phyloP scores from a whole-genome alignment of 345 rosid species.

The Triadica sebifera region DNA sequence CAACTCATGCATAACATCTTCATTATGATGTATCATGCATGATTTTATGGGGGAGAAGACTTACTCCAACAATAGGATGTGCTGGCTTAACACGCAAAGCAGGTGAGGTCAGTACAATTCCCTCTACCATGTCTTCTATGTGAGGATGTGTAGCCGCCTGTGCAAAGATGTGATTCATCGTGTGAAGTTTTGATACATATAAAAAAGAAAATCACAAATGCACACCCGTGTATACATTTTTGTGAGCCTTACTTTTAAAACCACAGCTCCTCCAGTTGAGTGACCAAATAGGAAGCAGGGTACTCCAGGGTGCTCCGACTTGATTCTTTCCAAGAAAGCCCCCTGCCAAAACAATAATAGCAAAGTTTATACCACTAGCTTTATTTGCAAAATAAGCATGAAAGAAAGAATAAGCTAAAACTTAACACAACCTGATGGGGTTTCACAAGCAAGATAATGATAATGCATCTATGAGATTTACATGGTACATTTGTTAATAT shows the following conservation, averaged over 20 bases:
- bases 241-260: conserved; percentile 62
- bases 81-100: conserved; percentile 95
- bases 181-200: not conserved
- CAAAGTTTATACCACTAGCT: not conserved
- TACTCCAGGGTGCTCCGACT: conserved; percentile 68
- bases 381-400: not conserved
- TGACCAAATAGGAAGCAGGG: conserved; percentile 99
- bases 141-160: conserved; percentile 69
- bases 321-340: conserved; percentile 80
- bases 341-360: conserved; percentile 39
- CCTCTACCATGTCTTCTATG: conserved; percentile 66
- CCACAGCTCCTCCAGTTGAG: conserved; percentile 97
- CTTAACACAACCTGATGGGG: not conserved
- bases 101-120: conserved; percentile 83
- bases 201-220: not conserved
- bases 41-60: conserved; percentile 9
- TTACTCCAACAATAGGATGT: conserved; percentile 93
- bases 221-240: not conserved
- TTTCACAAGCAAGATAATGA: conserved; percentile 3
- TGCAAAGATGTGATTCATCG: conserved; percentile 16
- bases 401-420: not conserved
- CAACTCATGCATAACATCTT: not conserved
- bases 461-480: not conserved
- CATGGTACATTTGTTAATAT: not conserved
- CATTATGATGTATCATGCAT: not conserved